phyloP scores from a whole-genome alignment of 225 moss, liverwort and hornwort species.

The Ulota crispa region DNA sequence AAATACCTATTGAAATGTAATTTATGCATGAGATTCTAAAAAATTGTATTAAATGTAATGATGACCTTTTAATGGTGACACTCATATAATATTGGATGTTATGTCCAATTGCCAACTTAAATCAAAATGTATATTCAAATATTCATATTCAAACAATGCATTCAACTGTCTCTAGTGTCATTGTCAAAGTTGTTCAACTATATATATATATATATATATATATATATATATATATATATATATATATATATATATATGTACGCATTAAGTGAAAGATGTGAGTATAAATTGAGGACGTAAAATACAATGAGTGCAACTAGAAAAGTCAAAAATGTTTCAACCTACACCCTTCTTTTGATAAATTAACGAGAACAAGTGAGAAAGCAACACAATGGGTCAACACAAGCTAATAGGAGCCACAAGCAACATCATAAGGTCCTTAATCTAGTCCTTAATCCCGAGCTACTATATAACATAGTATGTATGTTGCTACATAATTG shows the following conservation, averaged over 20 bases:
- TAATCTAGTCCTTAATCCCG: too few relatives aligned
- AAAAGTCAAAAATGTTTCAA: too few relatives aligned
- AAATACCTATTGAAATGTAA: rapidly evolving
- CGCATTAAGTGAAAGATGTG: background rate
- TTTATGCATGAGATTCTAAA: too few relatives aligned
- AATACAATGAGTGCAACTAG: too few relatives aligned
- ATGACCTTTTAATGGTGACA: background rate
- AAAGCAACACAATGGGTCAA: too few relatives aligned
- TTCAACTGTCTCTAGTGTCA: background rate
- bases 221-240: background rate
- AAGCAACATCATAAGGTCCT: too few relatives aligned
- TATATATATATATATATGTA: rapidly evolving
- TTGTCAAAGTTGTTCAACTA: background rate
- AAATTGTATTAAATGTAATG: background rate
- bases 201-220: background rate
- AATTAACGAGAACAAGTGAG: too few relatives aligned
- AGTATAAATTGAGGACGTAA: background rate
- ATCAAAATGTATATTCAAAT: background rate
- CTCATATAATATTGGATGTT: background rate
- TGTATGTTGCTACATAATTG: too few relatives aligned
- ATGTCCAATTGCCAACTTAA: rapidly evolving
- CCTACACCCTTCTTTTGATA: too few relatives aligned
- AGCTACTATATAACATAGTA: too few relatives aligned
- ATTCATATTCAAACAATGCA: too few relatives aligned
- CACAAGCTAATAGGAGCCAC: too few relatives aligned